Conservation (phyloP, 805 yeast species). For the Wickerhamomyces chambardii region DNA sequence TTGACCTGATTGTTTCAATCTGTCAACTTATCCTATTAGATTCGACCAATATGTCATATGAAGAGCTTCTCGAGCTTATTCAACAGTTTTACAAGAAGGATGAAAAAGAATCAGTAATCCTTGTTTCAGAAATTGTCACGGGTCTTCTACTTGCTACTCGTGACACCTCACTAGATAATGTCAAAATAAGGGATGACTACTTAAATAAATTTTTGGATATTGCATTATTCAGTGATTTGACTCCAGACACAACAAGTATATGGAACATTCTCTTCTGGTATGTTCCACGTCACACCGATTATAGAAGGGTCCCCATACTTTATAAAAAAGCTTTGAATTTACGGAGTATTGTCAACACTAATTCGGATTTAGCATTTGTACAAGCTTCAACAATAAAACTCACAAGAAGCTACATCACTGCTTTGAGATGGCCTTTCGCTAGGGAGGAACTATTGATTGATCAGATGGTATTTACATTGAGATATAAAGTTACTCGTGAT, state of each 20-base stretch:
- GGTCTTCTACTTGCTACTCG: slow-evolving; percentile 50
- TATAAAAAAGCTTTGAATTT: slow-evolving; percentile 35
- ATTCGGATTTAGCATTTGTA: slow-evolving; percentile 53
- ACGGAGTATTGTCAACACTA: slow-evolving; percentile 28
- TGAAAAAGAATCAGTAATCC: slow-evolving; percentile 72
- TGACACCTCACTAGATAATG: slow-evolving; percentile 25
- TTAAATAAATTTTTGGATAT: slow-evolving; percentile 32
- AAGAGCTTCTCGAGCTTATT: slow-evolving; percentile 44
- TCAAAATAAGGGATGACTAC: slow-evolving; percentile 33
- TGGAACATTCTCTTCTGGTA: slow-evolving; percentile 79
- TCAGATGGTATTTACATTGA: slow-evolving; percentile 42
- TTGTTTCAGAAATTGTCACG: slow-evolving; percentile 58
- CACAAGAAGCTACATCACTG: slow-evolving; percentile 38
- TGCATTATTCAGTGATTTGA: slow-evolving; percentile 47
- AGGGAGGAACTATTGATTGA: slow-evolving; percentile 34
- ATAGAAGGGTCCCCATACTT: slow-evolving; percentile 54
- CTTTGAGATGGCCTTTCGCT: slow-evolving; percentile 48
- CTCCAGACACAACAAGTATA: slow-evolving; percentile 63
- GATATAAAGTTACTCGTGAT: slow-evolving; percentile 64
- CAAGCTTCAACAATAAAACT: slow-evolving; percentile 55
- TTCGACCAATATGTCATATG: slow-evolving; percentile 31
- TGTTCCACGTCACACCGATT: slow-evolving; percentile 57
- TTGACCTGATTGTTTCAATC: slow-evolving; percentile 43
- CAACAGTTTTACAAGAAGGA: slow-evolving; percentile 44
- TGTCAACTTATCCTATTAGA: slow-evolving; percentile 39